Evolutionary conservation across 2,329 filamentous ascomycete species (phyloP).

Genomic region (Venturia carpophila): DNA sequence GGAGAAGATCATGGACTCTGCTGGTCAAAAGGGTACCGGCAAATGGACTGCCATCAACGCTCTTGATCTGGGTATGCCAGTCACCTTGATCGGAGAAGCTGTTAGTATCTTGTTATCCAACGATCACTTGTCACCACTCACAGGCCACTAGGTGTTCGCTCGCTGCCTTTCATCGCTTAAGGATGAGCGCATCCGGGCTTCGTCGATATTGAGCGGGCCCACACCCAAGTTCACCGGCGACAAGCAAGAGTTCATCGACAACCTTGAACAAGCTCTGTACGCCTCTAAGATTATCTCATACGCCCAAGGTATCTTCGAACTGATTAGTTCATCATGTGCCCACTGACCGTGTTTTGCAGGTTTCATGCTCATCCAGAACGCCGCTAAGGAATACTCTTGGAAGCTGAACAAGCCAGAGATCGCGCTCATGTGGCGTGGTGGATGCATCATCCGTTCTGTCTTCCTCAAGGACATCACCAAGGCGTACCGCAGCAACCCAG

Average conservation of each 20-base stretch:
- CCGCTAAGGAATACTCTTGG: constrained; percentile 81
- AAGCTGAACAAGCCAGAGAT: constrained; percentile 99
- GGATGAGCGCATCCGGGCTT: constrained; percentile 79
- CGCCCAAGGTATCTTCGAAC: constrained; percentile 38
- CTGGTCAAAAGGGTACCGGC: constrained; percentile 92
- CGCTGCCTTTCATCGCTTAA: constrained; percentile 93
- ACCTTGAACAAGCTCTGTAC: constrained; percentile 97
- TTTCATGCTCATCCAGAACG: constrained; percentile 99
- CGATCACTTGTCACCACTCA: neutral
- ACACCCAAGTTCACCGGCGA: constrained; percentile 76
- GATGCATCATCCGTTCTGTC: constrained; percentile 98
- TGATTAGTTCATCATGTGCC: too few relatives aligned
- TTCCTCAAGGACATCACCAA: constrained; percentile 99
- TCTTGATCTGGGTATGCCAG: constrained; percentile 95
- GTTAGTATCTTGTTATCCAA: constrained; percentile 5
- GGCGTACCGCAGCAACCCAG: constrained; percentile 87
- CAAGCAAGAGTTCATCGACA: constrained; percentile 87
- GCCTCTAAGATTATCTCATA: constrained; percentile 99
- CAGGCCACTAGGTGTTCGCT: constrained; percentile 57
- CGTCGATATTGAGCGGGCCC: constrained; percentile 69
- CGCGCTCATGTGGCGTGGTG: constrained; percentile 99
- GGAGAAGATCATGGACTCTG: constrained; percentile 98
- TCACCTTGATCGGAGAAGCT: constrained; percentile 94
- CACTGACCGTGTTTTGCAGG: constrained; percentile 37
- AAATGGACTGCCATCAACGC: constrained; percentile 97